A percentile compares a stretch with the other conserved stretches of the same genome.
These are phyloP conservation scores for Cercophora sp. DNA, from an alignment of 495 filamentous ascomycete species.

Conservation along the genomic window DNA sequence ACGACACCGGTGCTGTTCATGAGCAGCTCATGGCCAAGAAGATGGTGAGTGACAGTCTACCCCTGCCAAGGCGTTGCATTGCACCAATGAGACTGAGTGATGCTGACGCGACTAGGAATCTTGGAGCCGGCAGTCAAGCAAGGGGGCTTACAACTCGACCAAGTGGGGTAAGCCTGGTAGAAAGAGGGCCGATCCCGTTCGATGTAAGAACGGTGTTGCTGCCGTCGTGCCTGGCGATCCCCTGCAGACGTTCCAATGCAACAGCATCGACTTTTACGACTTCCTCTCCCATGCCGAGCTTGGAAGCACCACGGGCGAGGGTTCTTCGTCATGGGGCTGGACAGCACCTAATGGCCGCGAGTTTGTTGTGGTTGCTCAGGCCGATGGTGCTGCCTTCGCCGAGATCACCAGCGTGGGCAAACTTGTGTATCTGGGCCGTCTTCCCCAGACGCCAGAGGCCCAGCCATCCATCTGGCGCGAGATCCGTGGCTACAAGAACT, in stretches of 20 bases:
- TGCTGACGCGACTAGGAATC: no score
- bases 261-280: constrained; percentile 50
- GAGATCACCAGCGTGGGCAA: constrained; percentile 50
- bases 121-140: no score
- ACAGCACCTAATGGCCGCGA: constrained; percentile 55
- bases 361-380: constrained; percentile 54
- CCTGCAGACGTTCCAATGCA: constrained; percentile 49
- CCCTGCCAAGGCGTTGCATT: no score
- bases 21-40: constrained; percentile 44
- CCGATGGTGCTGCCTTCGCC: constrained; percentile 54
- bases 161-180: no score
- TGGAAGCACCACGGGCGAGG: constrained; percentile 38
- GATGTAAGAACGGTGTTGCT: constrained; percentile 49
- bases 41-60: constrained; percentile 27
- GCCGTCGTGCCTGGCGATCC: constrained; percentile 38
- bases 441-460: constrained; percentile 44
- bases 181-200: no score
- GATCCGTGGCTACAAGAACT: constrained; percentile 42
- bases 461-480: constrained; percentile 46
- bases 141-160: no score
- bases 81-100: no score
- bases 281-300: constrained; percentile 50
- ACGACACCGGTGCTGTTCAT: constrained; percentile 43
- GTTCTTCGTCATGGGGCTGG: constrained; percentile 52
- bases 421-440: constrained; percentile 52